These are phyloP conservation scores for Blastocystis sp. DNA, from an alignment of 352 stramenopile species.

Conservation along the genomic window DNA sequence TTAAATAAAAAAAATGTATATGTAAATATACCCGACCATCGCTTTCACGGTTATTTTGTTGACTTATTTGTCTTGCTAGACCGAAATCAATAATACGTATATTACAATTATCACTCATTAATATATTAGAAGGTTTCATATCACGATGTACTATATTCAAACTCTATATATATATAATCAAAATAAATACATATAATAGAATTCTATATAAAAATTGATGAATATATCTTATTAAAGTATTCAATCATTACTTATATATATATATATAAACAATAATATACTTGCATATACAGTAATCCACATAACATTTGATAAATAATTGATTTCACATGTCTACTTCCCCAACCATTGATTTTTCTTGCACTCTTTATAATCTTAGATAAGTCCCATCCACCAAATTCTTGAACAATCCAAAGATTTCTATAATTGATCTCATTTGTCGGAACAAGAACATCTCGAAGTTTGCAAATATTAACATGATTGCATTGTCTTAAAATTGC, in stretches of 20 bases:
- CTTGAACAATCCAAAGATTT: constrained; percentile 33
- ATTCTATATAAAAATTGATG: too few species aligned
- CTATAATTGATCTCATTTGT: constrained; percentile 19
- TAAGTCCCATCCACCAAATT: constrained; percentile 33
- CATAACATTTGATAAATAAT: constrained; percentile 74
- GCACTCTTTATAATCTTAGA: constrained; percentile 13
- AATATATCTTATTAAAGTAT: too few species aligned
- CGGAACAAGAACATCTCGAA: constrained; percentile 16
- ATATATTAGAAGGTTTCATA: constrained; percentile 82
- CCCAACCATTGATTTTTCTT: constrained; percentile 52
- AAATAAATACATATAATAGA: too few species aligned
- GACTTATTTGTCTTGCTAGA: constrained; percentile 61
- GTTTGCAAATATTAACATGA: constrained; percentile 32
- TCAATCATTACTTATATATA: too few species aligned
- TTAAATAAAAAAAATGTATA: too few species aligned
- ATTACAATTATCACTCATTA: constrained; percentile 89
- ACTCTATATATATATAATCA: constrained; percentile 7
- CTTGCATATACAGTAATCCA: constrained; percentile 71
- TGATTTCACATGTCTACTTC: constrained; percentile 54
- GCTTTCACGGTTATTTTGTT: too few species aligned
- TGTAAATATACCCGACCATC: too few species aligned
- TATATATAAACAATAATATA: too few species aligned
- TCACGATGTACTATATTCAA: constrained; percentile 73
- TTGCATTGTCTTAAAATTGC: constrained; percentile 28
- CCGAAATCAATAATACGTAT: constrained; percentile 88